Conservation (phyloP, 208 protist genomes). For the Sergeia podlipaevii region DNA sequence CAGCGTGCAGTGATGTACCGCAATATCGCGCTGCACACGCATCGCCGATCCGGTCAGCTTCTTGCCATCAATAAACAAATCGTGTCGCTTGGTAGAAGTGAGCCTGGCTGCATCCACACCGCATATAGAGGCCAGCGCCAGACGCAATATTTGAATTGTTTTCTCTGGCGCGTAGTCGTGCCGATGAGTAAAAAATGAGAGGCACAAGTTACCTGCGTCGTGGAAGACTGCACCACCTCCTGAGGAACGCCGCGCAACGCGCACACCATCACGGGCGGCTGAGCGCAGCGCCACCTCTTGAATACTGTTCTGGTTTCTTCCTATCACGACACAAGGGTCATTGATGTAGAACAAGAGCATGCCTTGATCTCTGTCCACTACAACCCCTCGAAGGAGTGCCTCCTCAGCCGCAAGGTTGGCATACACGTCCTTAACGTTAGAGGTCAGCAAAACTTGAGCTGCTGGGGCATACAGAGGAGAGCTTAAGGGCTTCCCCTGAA, state of each 20-base stretch:
- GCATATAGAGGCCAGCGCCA: conserved; percentile 36
- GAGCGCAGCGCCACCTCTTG: conserved; percentile 54
- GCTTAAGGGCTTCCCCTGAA: too few relatives aligned
- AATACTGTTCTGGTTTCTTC: conserved; percentile 79
- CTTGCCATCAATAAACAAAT: conserved; percentile 76
- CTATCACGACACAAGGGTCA: conserved; percentile 77
- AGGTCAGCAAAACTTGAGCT: too few relatives aligned
- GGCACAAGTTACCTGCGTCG: conserved; percentile 73
- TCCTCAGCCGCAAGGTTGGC: conserved; percentile 77
- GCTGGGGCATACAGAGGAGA: too few relatives aligned
- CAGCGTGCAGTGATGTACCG: conserved; percentile 86
- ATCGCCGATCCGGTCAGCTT: conserved; percentile 90
- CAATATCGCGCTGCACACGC: conserved; percentile 80
- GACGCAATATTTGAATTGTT: conserved; percentile 65
- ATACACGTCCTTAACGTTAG: conserved; percentile 52
- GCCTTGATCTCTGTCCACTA: conserved; percentile 23
- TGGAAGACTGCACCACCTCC: conserved; percentile 87
- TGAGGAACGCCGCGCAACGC: conserved; percentile 65
- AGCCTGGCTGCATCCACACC: conserved; percentile 28
- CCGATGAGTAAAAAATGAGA: conserved; percentile 81
- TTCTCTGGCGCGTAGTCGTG: conserved; percentile 60
- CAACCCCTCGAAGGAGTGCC: conserved; percentile 55
- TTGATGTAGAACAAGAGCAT: conserved; percentile 78
- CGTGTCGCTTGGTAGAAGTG: conserved; percentile 66
- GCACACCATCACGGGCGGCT: conserved; percentile 31